phyloP scores from a whole-genome alignment of 2,329 filamentous ascomycete species.

The Pseudogymnoascus sp. region DNA sequence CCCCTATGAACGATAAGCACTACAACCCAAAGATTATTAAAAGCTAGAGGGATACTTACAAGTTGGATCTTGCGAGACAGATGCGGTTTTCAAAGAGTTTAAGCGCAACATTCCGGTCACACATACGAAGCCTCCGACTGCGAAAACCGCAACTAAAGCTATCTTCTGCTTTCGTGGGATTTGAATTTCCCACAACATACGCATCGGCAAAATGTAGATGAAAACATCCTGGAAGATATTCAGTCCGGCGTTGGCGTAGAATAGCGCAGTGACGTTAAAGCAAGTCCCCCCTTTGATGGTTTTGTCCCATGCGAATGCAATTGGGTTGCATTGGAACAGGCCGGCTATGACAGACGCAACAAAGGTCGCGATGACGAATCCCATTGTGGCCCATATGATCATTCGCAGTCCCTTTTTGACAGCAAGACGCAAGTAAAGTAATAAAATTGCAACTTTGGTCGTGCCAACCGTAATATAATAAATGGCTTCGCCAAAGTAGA shows the following conservation, averaged over 20 bases:
- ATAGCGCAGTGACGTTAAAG: background rate
- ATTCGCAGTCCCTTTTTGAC: background rate
- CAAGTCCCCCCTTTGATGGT: constrained; percentile 15
- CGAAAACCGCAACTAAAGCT: constrained; percentile 17
- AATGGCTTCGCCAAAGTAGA: constrained; percentile 1
- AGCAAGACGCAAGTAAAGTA: constrained; percentile 3
- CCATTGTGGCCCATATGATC: constrained; percentile 1
- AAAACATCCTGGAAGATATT: constrained; percentile 18
- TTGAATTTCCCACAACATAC: constrained; percentile 12
- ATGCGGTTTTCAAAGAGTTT: constrained; percentile 10
- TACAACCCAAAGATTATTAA: background rate
- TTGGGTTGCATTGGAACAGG: constrained; percentile 21
- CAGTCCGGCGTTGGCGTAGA: constrained; percentile 14
- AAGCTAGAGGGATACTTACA: background rate
- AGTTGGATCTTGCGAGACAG: constrained; percentile 10
- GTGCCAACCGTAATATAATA: constrained; percentile 1
- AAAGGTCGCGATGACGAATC: background rate
- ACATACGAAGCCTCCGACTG: constrained; percentile 19
- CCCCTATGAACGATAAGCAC: background rate
- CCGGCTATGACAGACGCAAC: constrained; percentile 16
- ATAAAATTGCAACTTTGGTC: background rate
- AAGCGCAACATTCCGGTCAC: constrained; percentile 16
- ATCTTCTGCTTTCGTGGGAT: constrained; percentile 18
- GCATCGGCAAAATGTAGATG: constrained; percentile 16
- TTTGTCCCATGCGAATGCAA: constrained; percentile 26